A percentile compares a stretch with the other conserved stretches of the same genome.
phyloP scores from a whole-genome alignment of 2,329 filamentous ascomycete genomes.

The Hymenoscyphus linearis region DNA sequence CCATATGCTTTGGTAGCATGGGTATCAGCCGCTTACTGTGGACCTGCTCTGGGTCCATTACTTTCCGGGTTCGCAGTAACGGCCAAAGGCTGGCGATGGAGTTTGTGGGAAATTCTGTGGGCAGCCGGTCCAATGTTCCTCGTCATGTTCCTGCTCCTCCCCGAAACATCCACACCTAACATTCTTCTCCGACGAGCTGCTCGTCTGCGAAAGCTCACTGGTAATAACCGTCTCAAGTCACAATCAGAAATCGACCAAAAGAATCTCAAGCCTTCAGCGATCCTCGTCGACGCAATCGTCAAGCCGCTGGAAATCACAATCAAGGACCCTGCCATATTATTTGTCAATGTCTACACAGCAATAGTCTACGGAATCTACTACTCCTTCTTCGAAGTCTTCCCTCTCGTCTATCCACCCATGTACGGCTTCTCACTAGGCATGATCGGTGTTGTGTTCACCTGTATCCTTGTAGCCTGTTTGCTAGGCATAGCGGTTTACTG shows the following conservation, averaged over 20 bases:
- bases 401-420: slow-evolving; percentile 53
- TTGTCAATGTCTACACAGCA: slow-evolving; percentile 56
- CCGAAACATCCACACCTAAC: slow-evolving; percentile 55
- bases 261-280: slow-evolving; percentile 42
- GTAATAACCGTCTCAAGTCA: slow-evolving; percentile 49
- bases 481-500: slow-evolving; percentile 46
- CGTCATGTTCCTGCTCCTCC: slow-evolving; percentile 57
- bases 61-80: slow-evolving; percentile 56
- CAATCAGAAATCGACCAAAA: slow-evolving; percentile 60
- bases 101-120: slow-evolving; percentile 59
- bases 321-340: slow-evolving; percentile 57
- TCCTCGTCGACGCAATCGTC: slow-evolving; percentile 52
- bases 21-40: slow-evolving; percentile 49
- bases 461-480: slow-evolving; percentile 52
- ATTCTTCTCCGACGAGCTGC: slow-evolving; percentile 57
- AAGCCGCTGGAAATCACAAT: slow-evolving; percentile 56
- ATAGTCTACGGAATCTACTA: slow-evolving; percentile 60
- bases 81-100: slow-evolving; percentile 58
- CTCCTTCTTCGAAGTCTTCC: slow-evolving; percentile 62
- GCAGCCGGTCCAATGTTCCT: slow-evolving; percentile 52
- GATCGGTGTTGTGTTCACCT: slow-evolving; percentile 55
- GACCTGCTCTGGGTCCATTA: slow-evolving; percentile 53
- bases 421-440: slow-evolving; percentile 56
- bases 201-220: slow-evolving; percentile 57
- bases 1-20: slow-evolving; percentile 56